These are phyloP conservation scores for Narthecium ossifragum DNA, from an alignment of 106 monocot species.

Conservation along the genomic window DNA sequence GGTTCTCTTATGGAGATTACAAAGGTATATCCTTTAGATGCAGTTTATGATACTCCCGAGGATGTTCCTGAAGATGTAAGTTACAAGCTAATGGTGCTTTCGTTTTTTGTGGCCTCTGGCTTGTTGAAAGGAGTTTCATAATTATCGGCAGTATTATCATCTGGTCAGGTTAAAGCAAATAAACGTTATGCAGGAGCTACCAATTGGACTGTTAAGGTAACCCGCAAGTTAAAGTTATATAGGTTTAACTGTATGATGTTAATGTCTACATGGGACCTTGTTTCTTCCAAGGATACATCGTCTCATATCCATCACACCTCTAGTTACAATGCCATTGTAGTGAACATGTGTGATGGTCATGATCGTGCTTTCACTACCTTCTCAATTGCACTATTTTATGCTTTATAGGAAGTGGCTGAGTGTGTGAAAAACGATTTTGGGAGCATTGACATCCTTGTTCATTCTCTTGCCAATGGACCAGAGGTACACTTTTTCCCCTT, in stretches of 20 bases:
- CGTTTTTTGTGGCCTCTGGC: neutral
- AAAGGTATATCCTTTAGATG: slow-evolving; percentile 92
- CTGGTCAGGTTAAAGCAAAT: slow-evolving; percentile 67
- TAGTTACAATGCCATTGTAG: neutral
- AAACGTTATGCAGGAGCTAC: slow-evolving; percentile 84
- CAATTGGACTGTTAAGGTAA: slow-evolving; percentile 98
- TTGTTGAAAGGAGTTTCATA: neutral
- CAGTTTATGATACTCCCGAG: slow-evolving; percentile 80
- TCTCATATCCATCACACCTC: neutral
- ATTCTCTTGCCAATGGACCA: no score
- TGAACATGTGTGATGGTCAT: neutral
- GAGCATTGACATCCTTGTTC: no score
- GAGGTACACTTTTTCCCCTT: no score
- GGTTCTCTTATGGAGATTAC: slow-evolving; percentile 87
- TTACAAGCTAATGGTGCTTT: neutral
- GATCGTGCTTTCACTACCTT: neutral
- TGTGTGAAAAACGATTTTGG: slow-evolving; percentile 86
- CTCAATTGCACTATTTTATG: neutral
- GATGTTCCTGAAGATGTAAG: slow-evolving; percentile 96
- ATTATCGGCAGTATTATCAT: neutral
- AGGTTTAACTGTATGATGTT: neutral
- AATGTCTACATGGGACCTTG: neutral
- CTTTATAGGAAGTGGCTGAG: slow-evolving; percentile 79
- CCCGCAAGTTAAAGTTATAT: neutral
- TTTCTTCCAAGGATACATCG: neutral